phyloP scores from a whole-genome alignment of 805 yeast genomes.

The Alloascoidea africana region DNA sequence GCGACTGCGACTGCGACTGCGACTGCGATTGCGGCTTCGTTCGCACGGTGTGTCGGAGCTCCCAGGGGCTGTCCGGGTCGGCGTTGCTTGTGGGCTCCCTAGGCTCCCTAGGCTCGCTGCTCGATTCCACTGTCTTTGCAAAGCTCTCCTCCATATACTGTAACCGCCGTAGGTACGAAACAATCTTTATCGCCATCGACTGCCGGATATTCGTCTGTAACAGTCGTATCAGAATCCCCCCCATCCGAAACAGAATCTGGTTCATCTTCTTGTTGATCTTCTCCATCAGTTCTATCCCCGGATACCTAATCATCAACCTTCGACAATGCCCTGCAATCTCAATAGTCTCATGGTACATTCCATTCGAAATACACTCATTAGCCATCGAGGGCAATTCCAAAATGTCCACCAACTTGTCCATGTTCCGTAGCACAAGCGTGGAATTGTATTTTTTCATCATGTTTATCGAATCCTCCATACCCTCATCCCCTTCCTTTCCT shows the following conservation, averaged over 20 bases:
- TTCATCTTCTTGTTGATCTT: constrained; percentile 39
- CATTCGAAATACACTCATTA: constrained; percentile 69
- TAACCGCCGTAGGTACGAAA: constrained; percentile 60
- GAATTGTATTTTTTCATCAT: constrained; percentile 8
- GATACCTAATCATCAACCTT: constrained; percentile 55
- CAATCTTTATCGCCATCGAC: constrained; percentile 61
- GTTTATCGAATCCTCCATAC: no score
- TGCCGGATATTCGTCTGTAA: constrained; percentile 67
- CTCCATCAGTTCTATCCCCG: constrained; percentile 36
- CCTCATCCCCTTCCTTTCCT: no score
- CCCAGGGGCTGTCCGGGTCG: no score
- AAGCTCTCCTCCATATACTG: constrained; percentile 27
- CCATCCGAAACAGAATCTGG: constrained; percentile 40
- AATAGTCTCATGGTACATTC: constrained; percentile 80
- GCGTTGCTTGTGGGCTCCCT: constrained; percentile 2
- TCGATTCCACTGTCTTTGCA: neutral
- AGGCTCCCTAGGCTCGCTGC: constrained; percentile 4
- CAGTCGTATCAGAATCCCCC: constrained; percentile 49
- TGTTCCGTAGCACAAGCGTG: constrained; percentile 34
- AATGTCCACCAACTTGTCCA: constrained; percentile 62
- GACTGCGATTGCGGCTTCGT: no score
- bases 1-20: neutral
- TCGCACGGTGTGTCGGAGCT: no score
- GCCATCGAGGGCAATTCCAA: constrained; percentile 76
- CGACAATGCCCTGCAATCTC: constrained; percentile 67